Base-by-base conservation (phyloP, 306 rosid species). In the Alnus glutinosa region DNA sequence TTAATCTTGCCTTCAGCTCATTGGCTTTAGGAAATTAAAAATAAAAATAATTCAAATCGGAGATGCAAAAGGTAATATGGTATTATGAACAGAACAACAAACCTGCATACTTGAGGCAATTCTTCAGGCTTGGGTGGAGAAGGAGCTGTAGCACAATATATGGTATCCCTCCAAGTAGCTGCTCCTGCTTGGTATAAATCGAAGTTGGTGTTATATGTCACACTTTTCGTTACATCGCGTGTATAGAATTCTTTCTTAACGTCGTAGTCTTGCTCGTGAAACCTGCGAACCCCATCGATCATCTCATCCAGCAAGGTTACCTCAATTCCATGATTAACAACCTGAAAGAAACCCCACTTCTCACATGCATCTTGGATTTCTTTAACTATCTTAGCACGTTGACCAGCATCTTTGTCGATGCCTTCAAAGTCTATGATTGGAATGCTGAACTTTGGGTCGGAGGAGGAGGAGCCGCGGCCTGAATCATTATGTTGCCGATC, bases 131-230 rank as follows among this genome's bases (percentile, higher is more conserved):
- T 81, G 3, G 85, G 75, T 28, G 75, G 85, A 52, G 34, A 13
- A 69, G 91, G 91, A 71, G 87, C 80, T 55, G 44, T 71, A 14
- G 30, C 9, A 75, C 74, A 84, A 16, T 14, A 54, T 52, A 91
- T 2, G 3, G 92, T 74, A 47, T 91, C 96, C 76, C 93, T 89
- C 96, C 93, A 89, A 50, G 87, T 87, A 13, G 96, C 84, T 13
- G 57, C 72, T 52, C 16, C 34, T 28, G 87, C 88, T n/a, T 18
- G 16, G 48, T 55, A 86, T 2, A 91, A 67, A 71, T 87, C 89
- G 36, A 73, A 77, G 50, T 89, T 90, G 67, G 79, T 75, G 8
- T 36, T 55, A 74, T 85, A 90, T 10, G 51, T 1, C 10, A 83
- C 9, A 9, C 19, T 73, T 55, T 23, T 74, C 14, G 67, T 50